Evolutionary conservation across 2,329 filamentous ascomycete species (phyloP), one percentile per base, ranked within the genome.

Genomic region (Ceratocystis alfenasii): DNA sequence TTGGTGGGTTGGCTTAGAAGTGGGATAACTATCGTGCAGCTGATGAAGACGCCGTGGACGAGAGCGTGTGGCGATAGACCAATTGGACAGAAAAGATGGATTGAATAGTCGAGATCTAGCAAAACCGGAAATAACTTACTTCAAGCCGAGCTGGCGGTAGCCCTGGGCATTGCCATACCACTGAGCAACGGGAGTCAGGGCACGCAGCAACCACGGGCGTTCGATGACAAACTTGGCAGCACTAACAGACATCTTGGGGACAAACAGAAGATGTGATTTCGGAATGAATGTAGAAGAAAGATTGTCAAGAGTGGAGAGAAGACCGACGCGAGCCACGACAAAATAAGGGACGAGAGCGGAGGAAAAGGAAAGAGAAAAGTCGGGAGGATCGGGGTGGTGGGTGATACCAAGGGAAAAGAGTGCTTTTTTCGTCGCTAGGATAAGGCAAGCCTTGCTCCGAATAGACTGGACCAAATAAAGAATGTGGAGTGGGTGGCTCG

Each of bases 81-180:
- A 63, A 63, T 50, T 63, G 45, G 61, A 30, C 61, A 7, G 15
- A 36, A 36, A 15, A 25, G 55, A n/a, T n/a, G 28, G 6, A 36
- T n/a, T 17, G 53, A 20, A 57, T n/a, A 46, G 59, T n/a, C n/a
- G 59, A 22, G 62, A 30, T 57, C 48, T 62, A 30, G 17, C 12
- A 41, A 25, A n/a, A 57, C 25, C 44, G 44, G 46, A 48, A 25
- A 53, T 7, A 36, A 68, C 67, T 68, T 65, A 96, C 91, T 83
- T 89, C 78, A 96, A 82, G 74, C 93, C 93, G 74, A 96, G 82
- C 84, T 93, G 85, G 79, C 91, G 88, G 84, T 96, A 96, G 75
- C 93, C 93, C 72, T 92, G 83, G 73, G 90, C 88, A 75, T 93
- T 87, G 78, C 80, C 79, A 81, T 97, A 97, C 90, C 90, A 96